These are phyloP conservation scores for Sugiyamaella boreocaroliniensis DNA, from an alignment of 805 yeast species.

Conservation along the genomic window DNA sequence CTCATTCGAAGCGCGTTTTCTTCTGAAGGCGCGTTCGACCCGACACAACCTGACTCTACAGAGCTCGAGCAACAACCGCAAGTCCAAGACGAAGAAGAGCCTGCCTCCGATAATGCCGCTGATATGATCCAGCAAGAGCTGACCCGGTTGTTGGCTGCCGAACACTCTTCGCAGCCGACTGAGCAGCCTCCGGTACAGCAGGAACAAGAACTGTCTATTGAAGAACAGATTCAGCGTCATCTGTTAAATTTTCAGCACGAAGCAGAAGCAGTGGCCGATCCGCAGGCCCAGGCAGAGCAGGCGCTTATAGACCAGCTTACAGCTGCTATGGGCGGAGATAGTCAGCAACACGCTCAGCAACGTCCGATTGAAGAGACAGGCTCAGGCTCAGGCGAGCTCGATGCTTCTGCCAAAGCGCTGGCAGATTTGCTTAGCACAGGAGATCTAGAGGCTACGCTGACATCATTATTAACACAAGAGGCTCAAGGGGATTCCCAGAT, in stretches of 20 bases:
- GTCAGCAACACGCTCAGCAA: constrained; percentile 4
- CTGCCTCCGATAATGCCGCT: background rate
- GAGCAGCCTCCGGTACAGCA: background rate
- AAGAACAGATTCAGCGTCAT: background rate
- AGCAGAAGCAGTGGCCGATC: background rate
- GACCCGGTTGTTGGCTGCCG: background rate
- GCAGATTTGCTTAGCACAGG: constrained; percentile 2
- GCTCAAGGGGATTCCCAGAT: background rate
- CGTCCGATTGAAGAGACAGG: background rate
- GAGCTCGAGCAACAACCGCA: background rate
- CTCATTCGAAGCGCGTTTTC: background rate
- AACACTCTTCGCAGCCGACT: background rate
- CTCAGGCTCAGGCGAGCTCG: background rate
- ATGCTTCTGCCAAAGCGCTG: background rate
- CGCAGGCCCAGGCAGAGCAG: constrained; percentile 5
- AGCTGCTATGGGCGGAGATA: constrained; percentile 6
- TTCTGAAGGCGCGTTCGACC: background rate
- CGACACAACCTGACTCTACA: background rate
- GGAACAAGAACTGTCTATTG: background rate
- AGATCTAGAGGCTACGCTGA: constrained; percentile 11
- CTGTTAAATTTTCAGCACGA: background rate
- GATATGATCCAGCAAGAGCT: background rate
- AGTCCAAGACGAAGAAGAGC: background rate
- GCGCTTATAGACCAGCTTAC: constrained; percentile 11
- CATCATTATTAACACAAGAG: constrained; percentile 5